Evolutionary conservation across 352 stramenopile genomes (phyloP), one percentile per base, ranked within the genome.

Genomic region (Globisporangium splendens): DNA sequence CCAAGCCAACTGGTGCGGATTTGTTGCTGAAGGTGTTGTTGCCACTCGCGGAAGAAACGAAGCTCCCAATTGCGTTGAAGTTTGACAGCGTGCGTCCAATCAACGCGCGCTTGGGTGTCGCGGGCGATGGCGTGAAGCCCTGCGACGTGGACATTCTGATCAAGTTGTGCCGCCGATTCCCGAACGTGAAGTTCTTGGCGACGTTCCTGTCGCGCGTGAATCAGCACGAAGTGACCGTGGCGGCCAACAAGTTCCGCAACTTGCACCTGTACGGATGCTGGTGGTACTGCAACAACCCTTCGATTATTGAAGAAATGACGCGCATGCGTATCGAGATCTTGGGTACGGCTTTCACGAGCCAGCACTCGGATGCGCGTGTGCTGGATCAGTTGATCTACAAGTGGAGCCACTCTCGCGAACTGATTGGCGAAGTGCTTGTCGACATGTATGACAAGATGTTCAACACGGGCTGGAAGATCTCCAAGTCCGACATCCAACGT

Each of bases 251-350:
- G 75, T 98, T 98, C 69, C 70, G 75, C 28, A 98, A 98, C 68
- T 61, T 98, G 48, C 92, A 98, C 60, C 60, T 98, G 28, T 98
- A 98, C 72, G 94, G 94, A 35, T 97, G 88, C 73, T 96, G 86
- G 86, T 97, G 92, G 91, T 98, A 97, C 77, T 98, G 89, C 73
- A 98, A 98, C 77, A 98, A 98, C 69, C 93, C 93, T 31, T 96
- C 83, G 46, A 97, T 98, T 50, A 97, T 98, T 48, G 62, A 88
- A 42, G 77, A 90, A 65, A 63, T 93, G 46, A 96, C 84, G 8
- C 72, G 66, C 21, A 97, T 98, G 90, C 77, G 95, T 50, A 78
- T 98, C 14, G 91, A 98, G 77, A 92, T 98, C 62, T 69, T 98
- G 24, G 92, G 95, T 20, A 97, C 89, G 46, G 87, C 77, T 7